These are phyloP conservation scores for Pseudocercospora musae DNA, from an alignment of 2,329 filamentous ascomycete genomes.

Conservation along the genomic window DNA sequence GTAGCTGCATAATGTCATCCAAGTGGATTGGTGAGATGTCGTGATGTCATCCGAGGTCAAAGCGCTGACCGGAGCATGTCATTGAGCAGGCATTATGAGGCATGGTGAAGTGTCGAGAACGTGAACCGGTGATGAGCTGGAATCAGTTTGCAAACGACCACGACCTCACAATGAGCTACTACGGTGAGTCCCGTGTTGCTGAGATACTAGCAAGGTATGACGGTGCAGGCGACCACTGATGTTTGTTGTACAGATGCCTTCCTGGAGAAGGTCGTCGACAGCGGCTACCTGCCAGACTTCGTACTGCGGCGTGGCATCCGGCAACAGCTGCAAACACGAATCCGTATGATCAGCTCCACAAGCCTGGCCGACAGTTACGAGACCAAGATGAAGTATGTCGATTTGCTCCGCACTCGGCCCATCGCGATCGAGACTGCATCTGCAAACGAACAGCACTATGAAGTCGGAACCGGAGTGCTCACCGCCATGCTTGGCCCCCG, in stretches of 20 bases:
- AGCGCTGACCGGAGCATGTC: background rate
- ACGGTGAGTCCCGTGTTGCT: constrained; percentile 20
- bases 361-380: constrained; percentile 54
- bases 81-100: background rate
- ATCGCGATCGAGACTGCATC: constrained; percentile 66
- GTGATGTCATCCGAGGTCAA: background rate
- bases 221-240: constrained; percentile 2
- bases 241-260: constrained; percentile 28
- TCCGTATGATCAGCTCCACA: constrained; percentile 53
- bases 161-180: constrained; percentile 9
- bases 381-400: constrained; percentile 63
- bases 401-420: constrained; percentile 56
- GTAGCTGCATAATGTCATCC: background rate
- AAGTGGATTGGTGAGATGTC: background rate
- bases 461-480: constrained; percentile 65
- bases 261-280: constrained; percentile 59
- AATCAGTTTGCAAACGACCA: background rate
- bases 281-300: constrained; percentile 60
- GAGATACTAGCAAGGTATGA: no score
- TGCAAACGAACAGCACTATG: constrained; percentile 70
- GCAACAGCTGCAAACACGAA: constrained; percentile 60
- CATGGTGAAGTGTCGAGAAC: background rate
- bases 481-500: constrained; percentile 60
- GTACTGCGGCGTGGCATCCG: constrained; percentile 65
- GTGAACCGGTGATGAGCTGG: background rate